These are phyloP conservation scores for Colletotrichum somersetense DNA, from an alignment of 2,329 filamentous ascomycete species.

Conservation along the genomic window DNA sequence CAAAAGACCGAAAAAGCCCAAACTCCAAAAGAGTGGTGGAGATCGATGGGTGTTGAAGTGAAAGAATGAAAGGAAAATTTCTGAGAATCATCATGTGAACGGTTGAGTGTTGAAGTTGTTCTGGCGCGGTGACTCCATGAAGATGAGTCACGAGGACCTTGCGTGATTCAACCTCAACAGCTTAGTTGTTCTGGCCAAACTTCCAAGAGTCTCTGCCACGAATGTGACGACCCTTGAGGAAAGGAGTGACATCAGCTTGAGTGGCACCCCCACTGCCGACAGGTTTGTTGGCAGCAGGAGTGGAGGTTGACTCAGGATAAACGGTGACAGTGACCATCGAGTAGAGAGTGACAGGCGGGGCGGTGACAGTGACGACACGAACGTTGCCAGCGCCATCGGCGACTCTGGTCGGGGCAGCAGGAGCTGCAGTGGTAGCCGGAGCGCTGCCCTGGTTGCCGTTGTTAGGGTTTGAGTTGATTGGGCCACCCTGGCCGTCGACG, in stretches of 20 bases:
- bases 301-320: constrained; percentile 49
- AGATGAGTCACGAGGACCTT: background rate
- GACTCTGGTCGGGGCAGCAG: constrained; percentile 22
- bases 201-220: constrained; percentile 38
- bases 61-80: background rate
- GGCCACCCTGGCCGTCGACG: constrained; percentile 48
- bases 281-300: constrained; percentile 54
- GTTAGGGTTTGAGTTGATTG: constrained; percentile 34
- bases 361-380: constrained; percentile 38
- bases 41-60: constrained; percentile 13
- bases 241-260: constrained; percentile 37
- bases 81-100: background rate
- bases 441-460: constrained; percentile 43
- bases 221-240: constrained; percentile 37
- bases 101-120: background rate
- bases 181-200: constrained; percentile 34
- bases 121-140: too few species aligned
- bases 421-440: constrained; percentile 41
- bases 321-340: constrained; percentile 56
- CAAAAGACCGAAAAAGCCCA: constrained; percentile 16
- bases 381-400: constrained; percentile 13
- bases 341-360: constrained; percentile 41
- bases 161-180: background rate
- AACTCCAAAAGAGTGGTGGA: background rate
- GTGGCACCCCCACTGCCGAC: constrained; percentile 51